These are phyloP conservation scores for Evernia prunastri DNA, from an alignment of 495 filamentous ascomycete species.

Conservation along the genomic window DNA sequence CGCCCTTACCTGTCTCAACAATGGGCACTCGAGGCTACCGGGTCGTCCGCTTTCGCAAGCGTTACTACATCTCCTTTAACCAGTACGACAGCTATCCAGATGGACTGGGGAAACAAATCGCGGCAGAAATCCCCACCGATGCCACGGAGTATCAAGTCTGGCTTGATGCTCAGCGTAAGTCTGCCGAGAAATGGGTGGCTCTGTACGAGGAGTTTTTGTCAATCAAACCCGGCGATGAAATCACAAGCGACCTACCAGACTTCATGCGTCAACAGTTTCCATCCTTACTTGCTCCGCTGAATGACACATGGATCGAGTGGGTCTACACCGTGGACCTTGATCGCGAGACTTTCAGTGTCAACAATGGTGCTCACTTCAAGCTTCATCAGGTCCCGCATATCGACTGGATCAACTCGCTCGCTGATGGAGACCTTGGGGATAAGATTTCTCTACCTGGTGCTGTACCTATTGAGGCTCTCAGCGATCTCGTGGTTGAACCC, in stretches of 20 bases:
- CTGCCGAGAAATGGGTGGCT: constrained; percentile 2
- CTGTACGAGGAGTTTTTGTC: constrained; percentile 3
- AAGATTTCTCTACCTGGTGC: not conserved
- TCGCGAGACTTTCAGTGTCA: constrained; percentile 22
- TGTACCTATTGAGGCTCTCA: not conserved
- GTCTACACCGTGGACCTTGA: constrained; percentile 26
- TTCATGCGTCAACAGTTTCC: not conserved
- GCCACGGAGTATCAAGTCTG: constrained; percentile 25
- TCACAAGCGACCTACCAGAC: not conserved
- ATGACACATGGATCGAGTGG: not conserved
- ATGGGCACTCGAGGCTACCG: constrained; percentile 30
- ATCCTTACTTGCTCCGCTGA: constrained; percentile 1
- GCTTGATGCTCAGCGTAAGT: constrained; percentile 10
- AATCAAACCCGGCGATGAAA: constrained; percentile 4
- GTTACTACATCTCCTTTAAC: constrained; percentile 32
- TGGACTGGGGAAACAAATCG: constrained; percentile 27
- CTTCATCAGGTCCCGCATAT: constrained; percentile 18
- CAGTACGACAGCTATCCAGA: constrained; percentile 33
- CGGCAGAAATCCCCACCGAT: constrained; percentile 27
- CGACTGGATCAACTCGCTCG: constrained; percentile 19
- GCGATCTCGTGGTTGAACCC: not conserved
- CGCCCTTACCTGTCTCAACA: not conserved
- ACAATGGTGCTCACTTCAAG: constrained; percentile 23
- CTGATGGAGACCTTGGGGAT: not conserved
- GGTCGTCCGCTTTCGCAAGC: constrained; percentile 29